These are phyloP conservation scores for Avicennia marina DNA, from an alignment of 257 asterid genomes.

Conservation along the genomic window DNA sequence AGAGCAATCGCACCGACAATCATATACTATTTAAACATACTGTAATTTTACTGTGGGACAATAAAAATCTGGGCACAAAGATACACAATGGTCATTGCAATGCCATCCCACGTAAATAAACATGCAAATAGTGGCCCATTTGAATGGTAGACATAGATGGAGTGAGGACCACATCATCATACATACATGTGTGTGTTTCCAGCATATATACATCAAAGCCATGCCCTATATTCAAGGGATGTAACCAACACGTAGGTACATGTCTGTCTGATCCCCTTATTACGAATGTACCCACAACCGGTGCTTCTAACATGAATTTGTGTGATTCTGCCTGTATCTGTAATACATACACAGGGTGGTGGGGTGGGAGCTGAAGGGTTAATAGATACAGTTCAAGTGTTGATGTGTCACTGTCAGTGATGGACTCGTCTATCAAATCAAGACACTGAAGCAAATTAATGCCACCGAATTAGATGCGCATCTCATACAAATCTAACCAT, in stretches of 20 bases:
- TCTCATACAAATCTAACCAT: too few relatives aligned
- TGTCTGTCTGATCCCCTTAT: constrained; percentile 3
- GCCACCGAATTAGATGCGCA: constrained; percentile 15
- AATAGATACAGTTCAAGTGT: constrained; percentile 31
- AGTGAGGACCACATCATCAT: constrained; percentile 26
- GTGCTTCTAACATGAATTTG: too few relatives aligned
- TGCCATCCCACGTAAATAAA: neutral
- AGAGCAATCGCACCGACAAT: too few relatives aligned
- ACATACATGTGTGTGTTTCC: neutral
- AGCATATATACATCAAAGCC: neutral
- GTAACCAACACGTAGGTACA: constrained; percentile 15
- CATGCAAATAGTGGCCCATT: constrained; percentile 4
- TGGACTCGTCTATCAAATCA: constrained; percentile 25
- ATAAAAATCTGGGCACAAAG: too few relatives aligned
- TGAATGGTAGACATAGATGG: neutral
- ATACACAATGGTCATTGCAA: too few relatives aligned
- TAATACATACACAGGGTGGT: too few relatives aligned
- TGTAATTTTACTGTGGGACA: too few relatives aligned
- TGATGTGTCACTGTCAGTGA: constrained; percentile 33
- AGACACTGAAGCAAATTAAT: constrained; percentile 20
- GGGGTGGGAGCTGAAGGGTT: too few relatives aligned
- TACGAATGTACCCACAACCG: neutral
- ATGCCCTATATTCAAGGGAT: constrained; percentile 26
- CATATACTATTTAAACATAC: too few relatives aligned
- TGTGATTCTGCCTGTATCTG: too few relatives aligned